Evolutionary conservation across 2,329 filamentous ascomycete species (phyloP).

Genomic region (Tympanopsis confertula): DNA sequence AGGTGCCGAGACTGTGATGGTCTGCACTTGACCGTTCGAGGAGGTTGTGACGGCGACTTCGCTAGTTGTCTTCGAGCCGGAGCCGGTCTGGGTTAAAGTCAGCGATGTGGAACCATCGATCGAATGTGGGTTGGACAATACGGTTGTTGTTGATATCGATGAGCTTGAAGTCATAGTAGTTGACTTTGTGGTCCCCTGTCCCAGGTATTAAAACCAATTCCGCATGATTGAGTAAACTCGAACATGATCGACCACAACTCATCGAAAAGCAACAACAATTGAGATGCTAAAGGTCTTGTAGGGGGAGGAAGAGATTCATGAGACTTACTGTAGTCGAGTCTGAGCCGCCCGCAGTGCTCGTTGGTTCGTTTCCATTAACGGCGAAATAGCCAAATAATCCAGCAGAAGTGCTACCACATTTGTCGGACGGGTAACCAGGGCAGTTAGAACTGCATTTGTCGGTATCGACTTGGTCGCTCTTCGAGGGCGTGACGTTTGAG

Average conservation of each 20-base stretch:
- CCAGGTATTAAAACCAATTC: no score
- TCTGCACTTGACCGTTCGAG: not conserved
- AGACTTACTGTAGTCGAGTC: not conserved
- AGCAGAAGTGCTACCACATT: not conserved
- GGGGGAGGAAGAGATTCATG: not conserved
- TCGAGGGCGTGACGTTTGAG: not conserved
- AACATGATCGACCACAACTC: no score
- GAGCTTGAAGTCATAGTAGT: no score
- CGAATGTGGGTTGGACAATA: no score
- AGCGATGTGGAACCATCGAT: no score
- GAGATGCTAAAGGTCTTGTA: no score
- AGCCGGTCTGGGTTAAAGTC: not conserved
- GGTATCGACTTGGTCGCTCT: not conserved
- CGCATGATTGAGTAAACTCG: not conserved
- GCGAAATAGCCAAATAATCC: not conserved
- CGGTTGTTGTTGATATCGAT: no score
- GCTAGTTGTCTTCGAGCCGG: not conserved
- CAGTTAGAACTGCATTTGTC: not conserved
- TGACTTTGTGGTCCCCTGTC: no score
- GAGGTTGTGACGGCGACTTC: not conserved
- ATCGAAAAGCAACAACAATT: no score
- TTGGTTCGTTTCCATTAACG: not conserved
- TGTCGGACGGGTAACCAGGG: not conserved
- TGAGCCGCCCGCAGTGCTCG: not conserved
- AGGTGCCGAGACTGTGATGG: no score